Base-by-base conservation (phyloP, 352 stramenopile species). In the Pythium aristosporum region DNA sequence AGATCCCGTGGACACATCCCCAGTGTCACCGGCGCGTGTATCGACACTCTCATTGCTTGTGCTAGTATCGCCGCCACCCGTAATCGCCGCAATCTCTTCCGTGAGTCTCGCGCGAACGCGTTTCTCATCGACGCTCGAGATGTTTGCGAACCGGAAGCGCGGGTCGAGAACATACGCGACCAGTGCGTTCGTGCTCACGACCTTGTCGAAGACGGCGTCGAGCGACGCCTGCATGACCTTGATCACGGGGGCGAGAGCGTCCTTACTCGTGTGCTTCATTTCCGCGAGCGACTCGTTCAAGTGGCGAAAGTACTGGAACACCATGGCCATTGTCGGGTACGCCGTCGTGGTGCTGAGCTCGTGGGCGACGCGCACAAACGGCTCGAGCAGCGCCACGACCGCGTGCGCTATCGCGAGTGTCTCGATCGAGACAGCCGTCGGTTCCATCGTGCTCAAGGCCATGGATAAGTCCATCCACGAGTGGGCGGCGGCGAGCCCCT, bases 261-360 rank as follows among this genome's bases (percentile, higher is more conserved):
- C 30, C 3, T 30, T 47, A 15, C 28, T 32, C 8, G 43, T 5
- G 16, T 58, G 51, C 8, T 32, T 54, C 4, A 21, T 13, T 32
- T 60, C 18, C 60, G 42, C n/a, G 0, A 61, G 23, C 6, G 37
- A 53, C 18, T 68, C 52, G 5, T 62, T 57, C 43, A 68, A 23
- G 36, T 62, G 53, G 10, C 61, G 61, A 23, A 58, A 62, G 34
- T 62, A 68, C 53, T 68, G 61, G 23, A 62, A 68, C 4, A 68
- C 37, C 61, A 68, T 68, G 16, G 61, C 34, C 34, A 68, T 62
- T 2, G 43, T 68, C 13, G 61, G 52, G 46, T 62, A 68, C 20
- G 34, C 52, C 5, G 61, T 41, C 2, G 25, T 32, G 4, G 25
- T 16, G 34, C 43, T 62, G 23, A 68, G 47, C 9, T 68, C 61